phyloP scores from a whole-genome alignment of 148 eudicot species.

The Salicornia ramosissima region DNA sequence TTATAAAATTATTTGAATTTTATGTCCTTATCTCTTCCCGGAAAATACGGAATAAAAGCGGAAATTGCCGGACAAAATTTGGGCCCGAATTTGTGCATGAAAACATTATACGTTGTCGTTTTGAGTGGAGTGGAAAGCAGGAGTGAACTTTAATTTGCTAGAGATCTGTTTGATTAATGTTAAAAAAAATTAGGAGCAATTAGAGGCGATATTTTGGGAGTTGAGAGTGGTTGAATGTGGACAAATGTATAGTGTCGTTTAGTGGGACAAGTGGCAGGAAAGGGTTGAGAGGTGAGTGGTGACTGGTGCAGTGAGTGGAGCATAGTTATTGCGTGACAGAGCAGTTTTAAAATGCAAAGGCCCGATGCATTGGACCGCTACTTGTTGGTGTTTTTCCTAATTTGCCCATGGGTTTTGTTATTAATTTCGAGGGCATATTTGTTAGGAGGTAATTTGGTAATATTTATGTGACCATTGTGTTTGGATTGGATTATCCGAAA shows the following conservation, averaged over 20 bases:
- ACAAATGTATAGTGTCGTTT: slow-evolving; percentile 24
- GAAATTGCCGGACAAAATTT: neutral
- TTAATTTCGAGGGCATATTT: neutral
- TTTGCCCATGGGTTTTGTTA: neutral
- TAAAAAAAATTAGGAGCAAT: too few relatives aligned
- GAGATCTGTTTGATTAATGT: too few relatives aligned
- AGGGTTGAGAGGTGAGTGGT: slow-evolving; percentile 12
- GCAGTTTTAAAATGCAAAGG: neutral
- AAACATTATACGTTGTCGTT: slow-evolving; percentile 22
- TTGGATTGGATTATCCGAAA: slow-evolving; percentile 12
- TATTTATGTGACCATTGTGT: neutral
- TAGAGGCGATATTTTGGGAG: slow-evolving; percentile 16
- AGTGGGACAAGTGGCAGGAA: slow-evolving; percentile 4
- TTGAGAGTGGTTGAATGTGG: neutral
- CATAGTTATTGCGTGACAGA: slow-evolving; percentile 15
- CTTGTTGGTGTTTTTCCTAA: neutral
- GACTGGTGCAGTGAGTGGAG: neutral
- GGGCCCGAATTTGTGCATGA: neutral
- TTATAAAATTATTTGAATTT: too few relatives aligned
- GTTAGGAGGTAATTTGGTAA: neutral
- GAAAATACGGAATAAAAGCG: neutral
- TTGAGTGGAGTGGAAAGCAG: neutral
- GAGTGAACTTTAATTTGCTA: neutral
- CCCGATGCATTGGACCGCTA: neutral
- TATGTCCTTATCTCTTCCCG: too few relatives aligned